Evolutionary conservation across 1,284 basidiomycete genomes (phyloP).

Genomic region (Cryptococcus deneoformans): DNA sequence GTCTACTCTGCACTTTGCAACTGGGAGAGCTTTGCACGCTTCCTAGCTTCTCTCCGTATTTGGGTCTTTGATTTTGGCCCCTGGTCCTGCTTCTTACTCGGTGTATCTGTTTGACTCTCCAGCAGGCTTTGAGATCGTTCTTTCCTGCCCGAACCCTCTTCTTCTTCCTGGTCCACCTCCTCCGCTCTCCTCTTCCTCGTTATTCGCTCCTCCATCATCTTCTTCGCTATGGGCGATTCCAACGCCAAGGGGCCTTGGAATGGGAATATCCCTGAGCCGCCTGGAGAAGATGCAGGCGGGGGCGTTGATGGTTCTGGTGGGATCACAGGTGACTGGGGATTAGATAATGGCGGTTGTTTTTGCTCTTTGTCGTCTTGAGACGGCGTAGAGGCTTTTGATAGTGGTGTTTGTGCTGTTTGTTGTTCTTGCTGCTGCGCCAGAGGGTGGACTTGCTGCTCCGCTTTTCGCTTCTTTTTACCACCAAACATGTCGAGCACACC

Average conservation of each 20-base stretch:
- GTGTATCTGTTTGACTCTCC: too few relatives aligned
- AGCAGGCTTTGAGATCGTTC: not conserved
- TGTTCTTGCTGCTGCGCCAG: not conserved
- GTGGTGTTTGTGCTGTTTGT: not conserved
- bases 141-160: not conserved
- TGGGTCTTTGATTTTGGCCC: constrained; percentile 1
- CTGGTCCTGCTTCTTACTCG: not conserved
- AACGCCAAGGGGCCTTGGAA: constrained; percentile 20
- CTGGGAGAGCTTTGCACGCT: constrained; percentile 15
- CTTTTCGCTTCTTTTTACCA: constrained; percentile 24
- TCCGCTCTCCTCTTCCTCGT: constrained; percentile 1
- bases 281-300: constrained; percentile 10
- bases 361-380: not conserved
- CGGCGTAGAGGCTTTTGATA: not conserved
- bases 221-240: constrained; percentile 11
- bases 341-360: not conserved
- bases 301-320: not conserved
- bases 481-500: constrained; percentile 20
- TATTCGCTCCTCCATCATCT: not conserved
- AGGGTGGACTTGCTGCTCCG: not conserved
- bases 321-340: not conserved
- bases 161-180: constrained; percentile 3
- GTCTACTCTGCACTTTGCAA: not conserved
- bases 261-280: constrained; percentile 24
- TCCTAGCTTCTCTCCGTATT: constrained; percentile 10